Conservation (phyloP, 1,139 yeast genomes). For the Suhomyces bolitotheri region DNA sequence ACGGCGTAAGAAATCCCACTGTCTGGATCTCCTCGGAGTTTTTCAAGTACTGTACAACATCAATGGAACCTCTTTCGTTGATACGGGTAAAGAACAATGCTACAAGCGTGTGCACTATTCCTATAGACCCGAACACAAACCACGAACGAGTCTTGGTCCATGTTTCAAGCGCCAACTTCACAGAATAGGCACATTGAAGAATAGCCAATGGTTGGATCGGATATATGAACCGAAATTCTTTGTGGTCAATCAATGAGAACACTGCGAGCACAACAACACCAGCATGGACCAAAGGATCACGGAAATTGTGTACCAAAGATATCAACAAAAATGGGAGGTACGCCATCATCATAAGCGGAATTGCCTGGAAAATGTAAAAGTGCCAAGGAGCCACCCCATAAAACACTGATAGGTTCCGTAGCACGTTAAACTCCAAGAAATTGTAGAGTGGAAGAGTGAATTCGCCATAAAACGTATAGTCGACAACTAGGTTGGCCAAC, state of each 20-base stretch:
- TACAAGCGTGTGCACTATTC: slow-evolving; percentile 44
- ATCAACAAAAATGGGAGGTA: slow-evolving; percentile 57
- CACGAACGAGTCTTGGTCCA: slow-evolving; percentile 1
- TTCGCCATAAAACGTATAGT: slow-evolving; percentile 59
- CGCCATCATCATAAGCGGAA: slow-evolving; percentile 72
- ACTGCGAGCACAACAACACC: slow-evolving; percentile 44
- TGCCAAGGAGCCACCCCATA: slow-evolving; percentile 88
- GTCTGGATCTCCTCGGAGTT: slow-evolving; percentile 42
- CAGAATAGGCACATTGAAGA: slow-evolving; percentile 20
- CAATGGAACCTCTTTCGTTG: slow-evolving; percentile 86
- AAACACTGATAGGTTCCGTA: slow-evolving; percentile 71
- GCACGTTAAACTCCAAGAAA: slow-evolving; percentile 74
- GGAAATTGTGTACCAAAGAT: slow-evolving; percentile 17
- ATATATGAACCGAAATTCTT: slow-evolving; percentile 88
- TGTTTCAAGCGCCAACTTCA: slow-evolving; percentile 8
- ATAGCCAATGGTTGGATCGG: slow-evolving; percentile 75
- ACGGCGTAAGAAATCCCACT: slow-evolving; percentile 85
- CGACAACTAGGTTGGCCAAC: slow-evolving; percentile 44
- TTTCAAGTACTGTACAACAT: slow-evolving; percentile 57
- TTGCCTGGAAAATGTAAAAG: slow-evolving; percentile 78
- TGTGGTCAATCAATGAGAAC: slow-evolving; percentile 74
- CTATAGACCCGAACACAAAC: slow-evolving; percentile 11
- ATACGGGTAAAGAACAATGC: slow-evolving; percentile 56
- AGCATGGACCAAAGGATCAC: slow-evolving; percentile 24
- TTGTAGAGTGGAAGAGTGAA: slow-evolving; percentile 64